Base-by-base conservation (phyloP, 495 filamentous ascomycete genomes). In the Podospora sp. region DNA sequence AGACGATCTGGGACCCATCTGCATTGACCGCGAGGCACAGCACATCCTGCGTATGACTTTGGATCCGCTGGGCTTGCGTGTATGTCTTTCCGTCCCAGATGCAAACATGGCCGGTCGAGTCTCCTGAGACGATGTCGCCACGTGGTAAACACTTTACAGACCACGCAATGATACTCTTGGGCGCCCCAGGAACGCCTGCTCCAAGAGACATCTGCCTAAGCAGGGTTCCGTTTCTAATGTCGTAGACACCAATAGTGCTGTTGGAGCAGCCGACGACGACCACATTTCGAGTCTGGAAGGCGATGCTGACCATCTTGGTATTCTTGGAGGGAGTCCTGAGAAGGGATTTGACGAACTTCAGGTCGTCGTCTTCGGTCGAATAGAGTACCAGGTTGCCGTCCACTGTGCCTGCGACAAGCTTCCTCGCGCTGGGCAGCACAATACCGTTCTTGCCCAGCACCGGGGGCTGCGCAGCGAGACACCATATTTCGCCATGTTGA, bases 401-500 rank as follows among this genome's bases (percentile, higher is more conserved):
- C 27, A 93, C 92, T 69, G 94, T 97, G 4, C 95, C 95, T 49
- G 90, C 91, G 16, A 93, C 91, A 46, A 99, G 83, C 72, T 90
- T 89, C 51, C 69, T 58, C 63, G 61, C 50, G 35, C 66, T 59
- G 20, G 69, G n/a, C 18, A 60, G 27, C 1, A 60, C 56, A 25
- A 18, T 53, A 46, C 62, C 65, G 60, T 71, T 70, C 24, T 40
- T 64, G 52, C 46, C 58, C 14, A 66, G 11, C 12, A 71, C 40
- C 6, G 74, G 72, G 12, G 96, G 95, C 80, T 97, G 95, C n/a
- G 89, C 92, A 66, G 89, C 91, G 65, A 97, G 82, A 78, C 94
- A 97, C 95, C 95, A 99, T 65, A 98, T 94, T 71, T 96, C 95
- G 49, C 94, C 94, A 75, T 96, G 91, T 76, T 94, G 96, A 21